Percentiles rank a stretch among this genome's conserved stretches.
Conservation (phyloP, 2,329 filamentous ascomycete genomes). For the Trichophaea hybrida region DNA sequence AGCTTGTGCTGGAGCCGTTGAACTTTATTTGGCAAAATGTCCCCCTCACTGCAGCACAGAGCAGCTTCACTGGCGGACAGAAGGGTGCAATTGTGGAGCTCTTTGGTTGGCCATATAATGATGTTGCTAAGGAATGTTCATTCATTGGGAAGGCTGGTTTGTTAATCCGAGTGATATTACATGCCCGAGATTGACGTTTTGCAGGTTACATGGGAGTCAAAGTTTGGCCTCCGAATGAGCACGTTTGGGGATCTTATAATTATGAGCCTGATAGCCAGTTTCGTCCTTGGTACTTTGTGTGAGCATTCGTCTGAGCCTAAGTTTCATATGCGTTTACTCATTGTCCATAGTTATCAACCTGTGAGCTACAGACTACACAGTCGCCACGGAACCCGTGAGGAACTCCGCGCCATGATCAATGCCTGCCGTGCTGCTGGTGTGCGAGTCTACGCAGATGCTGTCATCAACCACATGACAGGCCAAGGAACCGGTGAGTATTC, state of each 20-base stretch:
- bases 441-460: slow-evolving; percentile 28
- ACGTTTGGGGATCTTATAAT: slow-evolving; percentile 28
- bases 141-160: slow-evolving; percentile 27
- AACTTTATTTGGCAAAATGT: slow-evolving; percentile 28
- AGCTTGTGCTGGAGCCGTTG: slow-evolving; percentile 26
- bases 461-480: slow-evolving; percentile 28
- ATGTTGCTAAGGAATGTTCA: slow-evolving; percentile 28
- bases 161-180: not conserved
- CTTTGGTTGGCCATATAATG: slow-evolving; percentile 29
- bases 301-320: slow-evolving; percentile 6
- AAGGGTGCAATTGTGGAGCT: slow-evolving; percentile 29
- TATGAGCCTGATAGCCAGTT: slow-evolving; percentile 28
- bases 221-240: slow-evolving; percentile 28
- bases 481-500: slow-evolving; percentile 23
- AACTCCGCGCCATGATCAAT: slow-evolving; percentile 27
- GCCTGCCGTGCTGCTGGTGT: slow-evolving; percentile 27
- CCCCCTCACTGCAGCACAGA: slow-evolving; percentile 25
- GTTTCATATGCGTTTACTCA: not conserved
- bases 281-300: slow-evolving; percentile 28
- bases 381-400: slow-evolving; percentile 26
- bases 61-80: slow-evolving; percentile 26
- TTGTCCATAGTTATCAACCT: slow-evolving; percentile 24
- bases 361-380: slow-evolving; percentile 28
- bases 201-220: slow-evolving; percentile 29
- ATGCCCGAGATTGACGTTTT: not conserved